Base-by-base conservation (phyloP, 139 green algal species). In the Closterium sp. region DNA sequence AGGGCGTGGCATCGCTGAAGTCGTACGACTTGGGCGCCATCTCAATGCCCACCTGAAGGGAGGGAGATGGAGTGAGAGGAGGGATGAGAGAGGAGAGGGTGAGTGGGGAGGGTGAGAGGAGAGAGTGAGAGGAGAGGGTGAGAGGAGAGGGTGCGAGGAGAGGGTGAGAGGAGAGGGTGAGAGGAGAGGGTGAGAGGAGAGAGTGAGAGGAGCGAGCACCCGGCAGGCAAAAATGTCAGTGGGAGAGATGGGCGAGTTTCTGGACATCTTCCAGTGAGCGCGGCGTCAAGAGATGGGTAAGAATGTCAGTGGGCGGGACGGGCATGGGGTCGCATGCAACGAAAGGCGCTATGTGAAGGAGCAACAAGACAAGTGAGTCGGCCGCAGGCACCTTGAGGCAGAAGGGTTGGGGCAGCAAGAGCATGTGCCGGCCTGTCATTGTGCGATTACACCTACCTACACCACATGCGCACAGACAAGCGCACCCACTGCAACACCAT, bases 21-120 rank as follows among this genome's bases (percentile, higher is more conserved):
- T 95, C 90, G 87, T 95, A 95, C 10, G 32, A 90, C 25, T 86
- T 34, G 23, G 93, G n/a, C 7, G 83, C 86, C 3, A 95, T 34
- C 86, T 95, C 93, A 33, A 95, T 92, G 12, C 93, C 93, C 12
- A 93, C 90, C 92, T 94, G 92, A 28, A 23, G n/a, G 83, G 1
- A 19, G 64, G 64, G 64, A 16, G 64, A 83, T 10, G 16, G 64
- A 16, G 64, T 10, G 83, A 33, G 30, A 7, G 21, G 30, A 9
- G 83, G 28, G 31, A 23, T 21, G 83, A 86, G 83, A 86, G 8
- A 23, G 83, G n/a, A 32, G 7, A 34, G 83, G 5, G n/a, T 12
- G 25, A 86, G 83, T 84, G 3, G 69, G 5, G 69, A 84, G 69
- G 6, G 4, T n/a, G 5, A 30, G 8, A 84, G 69, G 28, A 7